These are phyloP conservation scores for Diaporthe sp. DNA, from an alignment of 2,329 filamentous ascomycete species.

Conservation along the genomic window DNA sequence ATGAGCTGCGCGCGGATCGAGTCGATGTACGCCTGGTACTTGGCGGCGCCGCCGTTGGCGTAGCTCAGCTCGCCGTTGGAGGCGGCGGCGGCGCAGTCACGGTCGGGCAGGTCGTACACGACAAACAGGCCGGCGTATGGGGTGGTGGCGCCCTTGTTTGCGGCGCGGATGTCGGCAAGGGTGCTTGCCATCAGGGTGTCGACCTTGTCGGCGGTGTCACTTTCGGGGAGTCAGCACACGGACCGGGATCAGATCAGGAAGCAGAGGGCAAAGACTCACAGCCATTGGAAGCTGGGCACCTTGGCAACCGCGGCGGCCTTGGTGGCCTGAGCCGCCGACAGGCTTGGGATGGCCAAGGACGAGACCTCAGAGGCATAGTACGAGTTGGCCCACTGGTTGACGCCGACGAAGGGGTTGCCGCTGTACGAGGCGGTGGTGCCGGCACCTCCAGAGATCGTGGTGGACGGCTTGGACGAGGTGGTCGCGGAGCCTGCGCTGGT, in stretches of 20 bases:
- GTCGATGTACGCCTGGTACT: conserved; percentile 70
- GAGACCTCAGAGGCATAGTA: conserved; percentile 70
- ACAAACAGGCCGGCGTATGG: conserved; percentile 26
- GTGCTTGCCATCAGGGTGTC: conserved; percentile 59
- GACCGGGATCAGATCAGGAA: neutral
- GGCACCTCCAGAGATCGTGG: conserved; percentile 45
- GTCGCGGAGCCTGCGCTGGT: conserved; percentile 43
- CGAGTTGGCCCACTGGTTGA: conserved; percentile 65
- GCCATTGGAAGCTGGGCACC: conserved; percentile 67
- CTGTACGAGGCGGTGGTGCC: conserved; percentile 56
- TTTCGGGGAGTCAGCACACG: conserved; percentile 41
- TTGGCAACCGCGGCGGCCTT: conserved; percentile 65
- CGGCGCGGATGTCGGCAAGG: conserved; percentile 53
- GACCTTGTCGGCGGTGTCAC: conserved; percentile 65
- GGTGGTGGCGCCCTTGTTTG: conserved; percentile 53
- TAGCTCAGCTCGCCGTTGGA: conserved; percentile 70
- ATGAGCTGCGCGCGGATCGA: conserved; percentile 58
- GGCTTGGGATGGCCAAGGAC: conserved; percentile 70
- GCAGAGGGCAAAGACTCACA: conserved; percentile 52
- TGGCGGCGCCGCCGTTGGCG: conserved; percentile 62
- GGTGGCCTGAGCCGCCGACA: conserved; percentile 68
- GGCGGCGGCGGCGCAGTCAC: conserved; percentile 69
- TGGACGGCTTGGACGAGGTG: conserved; percentile 51
- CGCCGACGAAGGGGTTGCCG: conserved; percentile 68
- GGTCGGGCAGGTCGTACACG: conserved; percentile 70